Evolutionary conservation across 495 filamentous ascomycete genomes (phyloP).

Genomic region (Xylaria intraflava): DNA sequence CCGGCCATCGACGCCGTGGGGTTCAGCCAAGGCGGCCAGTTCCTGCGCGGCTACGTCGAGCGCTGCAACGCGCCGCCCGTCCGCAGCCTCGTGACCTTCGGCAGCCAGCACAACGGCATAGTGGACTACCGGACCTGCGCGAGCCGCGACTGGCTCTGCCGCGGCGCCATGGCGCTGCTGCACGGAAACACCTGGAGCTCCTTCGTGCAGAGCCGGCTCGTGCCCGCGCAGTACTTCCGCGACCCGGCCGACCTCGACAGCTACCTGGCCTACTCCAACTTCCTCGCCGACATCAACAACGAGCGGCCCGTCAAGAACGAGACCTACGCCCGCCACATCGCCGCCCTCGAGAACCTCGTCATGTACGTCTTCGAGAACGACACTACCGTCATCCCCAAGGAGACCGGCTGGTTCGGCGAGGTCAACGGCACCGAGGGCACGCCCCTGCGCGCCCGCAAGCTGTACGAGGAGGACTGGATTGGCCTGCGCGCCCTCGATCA

Average conservation of each 20-base stretch:
- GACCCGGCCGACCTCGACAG: conserved; percentile 60
- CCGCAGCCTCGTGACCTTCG: conserved; percentile 80
- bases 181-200: conserved; percentile 66
- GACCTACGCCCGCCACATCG: conserved; percentile 66
- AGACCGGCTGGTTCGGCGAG: conserved; percentile 87
- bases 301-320: conserved; percentile 70
- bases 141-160: conserved; percentile 70
- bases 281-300: conserved; percentile 98
- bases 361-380: conserved; percentile 91
- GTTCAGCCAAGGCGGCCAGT: conserved; percentile 94
- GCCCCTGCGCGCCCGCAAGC: conserved; percentile 57
- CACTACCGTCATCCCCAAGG: conserved; percentile 78
- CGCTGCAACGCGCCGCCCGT: conserved; percentile 80
- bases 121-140: conserved; percentile 62
- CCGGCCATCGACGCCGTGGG: conserved; percentile 84
- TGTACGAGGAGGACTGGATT: conserved; percentile 93
- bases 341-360: conserved; percentile 65
- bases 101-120: conserved; percentile 92
- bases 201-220: conserved; percentile 68
- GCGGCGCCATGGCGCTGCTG: conserved; percentile 64
- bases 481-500: conserved; percentile 77
- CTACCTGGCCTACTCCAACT: conserved; percentile 82
- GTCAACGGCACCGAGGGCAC: conserved; percentile 66
- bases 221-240: conserved; percentile 94
- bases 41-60: conserved; percentile 88